Base-by-base conservation (phyloP, 352 stramenopile genomes). In the Peronospora farinosa region DNA sequence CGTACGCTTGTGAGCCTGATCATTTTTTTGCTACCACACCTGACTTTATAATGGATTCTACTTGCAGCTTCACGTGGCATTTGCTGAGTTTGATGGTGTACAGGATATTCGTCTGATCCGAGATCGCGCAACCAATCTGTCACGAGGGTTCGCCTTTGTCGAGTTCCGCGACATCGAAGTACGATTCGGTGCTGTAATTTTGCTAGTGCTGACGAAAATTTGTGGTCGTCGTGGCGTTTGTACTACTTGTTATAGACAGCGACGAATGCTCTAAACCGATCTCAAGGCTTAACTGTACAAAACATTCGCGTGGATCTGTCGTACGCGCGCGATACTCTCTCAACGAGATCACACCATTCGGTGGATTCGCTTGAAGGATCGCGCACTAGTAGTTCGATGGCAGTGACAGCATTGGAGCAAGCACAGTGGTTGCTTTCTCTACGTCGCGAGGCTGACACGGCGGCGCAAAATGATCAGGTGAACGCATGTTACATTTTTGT, bases 401-500 rank as follows among this genome's bases (percentile, higher is more conserved):
- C 69, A 21, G 65, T 67, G 0, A 81, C 76, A 5, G 82, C 82
- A 5, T 35, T 93, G 37, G 79, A 91, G 32, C 79, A 88, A 70
- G 82, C 82, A 4, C 82, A 93, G 53, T 90, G 82, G 82, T 74
- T 75, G 12, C 57, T 92, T n/a, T 73, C 56, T 27, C 87, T 88
- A 45, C 65, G 69, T 48, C 54, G 54, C n/a, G 63, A 50, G 38
- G 41, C 51, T 46, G 59, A 84, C 31, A 47, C 37, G 19, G n/a
- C n/a, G n/a, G 61, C 59, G 17, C 60, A 47, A 33, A 57, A 40
- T 61, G 60, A 70, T 59, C 62, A 76, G 67, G 67, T 78, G 69
- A 74, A 69, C 50, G 51, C 40, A 56, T 57, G 13, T 54, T 51
- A 32, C 54, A 65, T 63, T 55, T 57, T 69, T 71, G 60, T 62